These are phyloP conservation scores for Urochloa ruziziensis DNA, from an alignment of 176 grass and related monocot species.

Conservation along the genomic window DNA sequence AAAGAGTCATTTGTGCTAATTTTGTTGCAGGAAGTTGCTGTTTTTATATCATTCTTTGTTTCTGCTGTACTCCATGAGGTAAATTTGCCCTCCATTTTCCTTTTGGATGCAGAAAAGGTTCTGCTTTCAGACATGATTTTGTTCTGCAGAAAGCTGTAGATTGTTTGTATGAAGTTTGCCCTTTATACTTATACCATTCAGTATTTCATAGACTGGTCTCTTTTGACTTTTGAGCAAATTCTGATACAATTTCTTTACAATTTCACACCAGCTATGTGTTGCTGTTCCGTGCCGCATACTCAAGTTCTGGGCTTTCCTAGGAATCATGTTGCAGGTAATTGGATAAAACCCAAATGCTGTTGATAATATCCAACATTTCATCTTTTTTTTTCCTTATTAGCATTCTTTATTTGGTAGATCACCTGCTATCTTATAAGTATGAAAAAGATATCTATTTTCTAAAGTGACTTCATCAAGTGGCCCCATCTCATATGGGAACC, in stretches of 20 bases:
- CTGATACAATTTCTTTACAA: slow-evolving; percentile 26
- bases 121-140: not conserved
- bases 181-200: not conserved
- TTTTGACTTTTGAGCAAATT: slow-evolving; percentile 19
- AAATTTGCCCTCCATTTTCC: slow-evolving; percentile 8
- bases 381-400: not conserved
- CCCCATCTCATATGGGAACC: not conserved
- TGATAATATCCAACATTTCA: not conserved
- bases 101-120: not conserved
- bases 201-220: not conserved
- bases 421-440: not conserved
- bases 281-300: slow-evolving; percentile 89
- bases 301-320: slow-evolving; percentile 97
- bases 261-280: slow-evolving; percentile 62
- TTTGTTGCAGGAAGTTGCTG: slow-evolving; percentile 74
- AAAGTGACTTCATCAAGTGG: not conserved
- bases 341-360: not conserved
- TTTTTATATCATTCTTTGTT: slow-evolving; percentile 86
- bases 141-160: not conserved
- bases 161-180: not conserved
- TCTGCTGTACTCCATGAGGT: slow-evolving; percentile 97
- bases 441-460: not conserved
- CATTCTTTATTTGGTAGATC: not conserved
- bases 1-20: slow-evolving; percentile 12
- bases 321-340: slow-evolving; percentile 89